Conservation (phyloP, 169 alveolate genomes). For the Cryptosporidium andersoni region DNA sequence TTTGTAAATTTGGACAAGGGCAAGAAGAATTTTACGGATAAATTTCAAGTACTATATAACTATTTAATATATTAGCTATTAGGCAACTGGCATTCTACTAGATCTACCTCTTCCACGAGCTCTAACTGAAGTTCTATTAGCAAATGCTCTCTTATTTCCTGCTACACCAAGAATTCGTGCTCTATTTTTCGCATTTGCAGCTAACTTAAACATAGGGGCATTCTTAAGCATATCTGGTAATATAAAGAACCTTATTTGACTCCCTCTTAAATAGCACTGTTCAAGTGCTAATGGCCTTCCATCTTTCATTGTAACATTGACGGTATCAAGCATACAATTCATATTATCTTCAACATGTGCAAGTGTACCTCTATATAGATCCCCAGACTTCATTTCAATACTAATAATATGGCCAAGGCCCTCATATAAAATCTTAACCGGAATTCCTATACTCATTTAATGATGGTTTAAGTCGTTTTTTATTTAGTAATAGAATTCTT, state of each 20-base stretch:
- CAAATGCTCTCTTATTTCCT: conserved; percentile 80
- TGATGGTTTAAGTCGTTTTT: background rate
- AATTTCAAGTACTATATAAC: too few species aligned
- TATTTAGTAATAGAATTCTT: background rate
- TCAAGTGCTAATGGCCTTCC: conserved; percentile 93
- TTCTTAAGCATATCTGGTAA: conserved; percentile 98
- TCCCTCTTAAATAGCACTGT: conserved; percentile 90
- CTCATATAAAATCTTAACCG: conserved; percentile 96
- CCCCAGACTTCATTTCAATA: conserved; percentile 95
- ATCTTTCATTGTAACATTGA: conserved; percentile 93
- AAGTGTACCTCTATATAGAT: conserved; percentile 93
- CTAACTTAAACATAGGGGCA: conserved; percentile 97
- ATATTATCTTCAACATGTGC: conserved; percentile 95
- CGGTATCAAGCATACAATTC: conserved; percentile 97
- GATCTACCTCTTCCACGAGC: conserved; percentile 71
- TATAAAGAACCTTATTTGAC: conserved; percentile 93
- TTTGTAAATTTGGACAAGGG: too few species aligned
- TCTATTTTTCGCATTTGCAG: conserved; percentile 78
- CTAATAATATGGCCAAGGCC: conserved; percentile 98
- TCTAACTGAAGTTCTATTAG: conserved; percentile 72
- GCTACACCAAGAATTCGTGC: conserved; percentile 80
- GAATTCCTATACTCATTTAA: conserved; percentile 93
- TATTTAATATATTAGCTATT: background rate
- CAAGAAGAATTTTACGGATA: too few species aligned
- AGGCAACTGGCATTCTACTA: background rate